phyloP scores from a whole-genome alignment of 345 rosid species.

The Pseudoturritis turrita region DNA sequence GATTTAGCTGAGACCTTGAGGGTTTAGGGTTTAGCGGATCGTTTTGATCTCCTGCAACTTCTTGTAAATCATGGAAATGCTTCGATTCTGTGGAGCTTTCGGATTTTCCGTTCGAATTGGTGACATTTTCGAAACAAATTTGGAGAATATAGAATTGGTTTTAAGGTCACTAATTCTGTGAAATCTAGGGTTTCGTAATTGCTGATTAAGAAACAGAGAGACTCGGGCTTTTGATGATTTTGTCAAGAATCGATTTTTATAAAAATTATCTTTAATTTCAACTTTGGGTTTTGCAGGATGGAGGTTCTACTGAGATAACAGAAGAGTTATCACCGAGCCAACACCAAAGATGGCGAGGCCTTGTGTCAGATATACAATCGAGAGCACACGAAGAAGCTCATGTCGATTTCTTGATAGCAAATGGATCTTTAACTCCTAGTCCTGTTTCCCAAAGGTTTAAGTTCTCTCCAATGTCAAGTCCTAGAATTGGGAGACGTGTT shows the following conservation, averaged over 20 bases:
- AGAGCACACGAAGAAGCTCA: constrained; percentile 33
- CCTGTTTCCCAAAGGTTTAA: constrained; percentile 55
- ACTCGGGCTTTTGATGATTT: not conserved
- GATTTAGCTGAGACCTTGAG: not conserved
- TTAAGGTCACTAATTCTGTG: not conserved
- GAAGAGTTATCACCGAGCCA: constrained; percentile 44
- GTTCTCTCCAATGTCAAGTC: constrained; percentile 75
- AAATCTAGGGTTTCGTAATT: not conserved
- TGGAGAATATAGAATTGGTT: not conserved
- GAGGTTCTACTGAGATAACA: constrained; percentile 49
- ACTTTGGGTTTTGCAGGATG: constrained; percentile 35
- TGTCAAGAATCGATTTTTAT: not conserved
- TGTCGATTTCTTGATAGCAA: constrained; percentile 37
- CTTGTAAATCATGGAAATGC: not conserved
- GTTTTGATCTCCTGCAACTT: not conserved
- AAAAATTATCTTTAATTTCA: constrained; percentile 14
- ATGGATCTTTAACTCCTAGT: constrained; percentile 47
- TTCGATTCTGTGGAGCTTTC: not conserved
- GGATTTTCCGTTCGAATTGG: not conserved
- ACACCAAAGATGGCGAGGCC: constrained; percentile 25
- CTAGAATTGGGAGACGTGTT: constrained; percentile 33
- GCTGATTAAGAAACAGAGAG: not conserved
- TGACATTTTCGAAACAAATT: not conserved
- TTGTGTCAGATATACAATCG: constrained; percentile 46
- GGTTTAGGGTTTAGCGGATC: not conserved